Conservation (phyloP, 805 yeast genomes). For the Blastobotrys chiropterorum region DNA sequence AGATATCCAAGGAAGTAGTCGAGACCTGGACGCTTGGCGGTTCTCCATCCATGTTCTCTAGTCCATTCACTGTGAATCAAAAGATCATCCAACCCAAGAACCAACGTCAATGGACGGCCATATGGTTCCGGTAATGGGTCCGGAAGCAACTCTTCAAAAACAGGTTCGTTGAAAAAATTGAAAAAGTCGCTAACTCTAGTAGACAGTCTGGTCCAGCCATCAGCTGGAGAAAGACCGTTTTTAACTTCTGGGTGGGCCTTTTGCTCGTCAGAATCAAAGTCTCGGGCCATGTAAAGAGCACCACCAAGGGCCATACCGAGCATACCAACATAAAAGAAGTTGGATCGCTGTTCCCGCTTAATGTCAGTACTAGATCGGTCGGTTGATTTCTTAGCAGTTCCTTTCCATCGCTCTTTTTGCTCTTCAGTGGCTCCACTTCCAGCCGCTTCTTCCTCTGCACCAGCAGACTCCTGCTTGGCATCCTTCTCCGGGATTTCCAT, state of each 20-base stretch:
- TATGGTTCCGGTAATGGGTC: slow-evolving; percentile 89
- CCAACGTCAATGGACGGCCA: slow-evolving; percentile 87
- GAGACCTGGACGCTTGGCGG: slow-evolving; percentile 97
- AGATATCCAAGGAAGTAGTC: slow-evolving; percentile 94
- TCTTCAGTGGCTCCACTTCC: slow-evolving; percentile 17
- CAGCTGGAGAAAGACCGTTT: slow-evolving; percentile 61
- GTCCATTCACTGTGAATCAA: slow-evolving; percentile 91
- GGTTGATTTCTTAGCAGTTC: slow-evolving; percentile 38
- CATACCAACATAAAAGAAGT: slow-evolving; percentile 57
- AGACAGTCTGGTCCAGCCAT: slow-evolving; percentile 61
- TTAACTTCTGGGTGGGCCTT: slow-evolving; percentile 48
- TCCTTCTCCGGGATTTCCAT: slow-evolving; percentile 42
- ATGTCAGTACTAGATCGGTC: slow-evolving; percentile 32
- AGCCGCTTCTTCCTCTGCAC: slow-evolving; percentile 7
- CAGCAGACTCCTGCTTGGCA: slow-evolving; percentile 8
- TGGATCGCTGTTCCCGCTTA: slow-evolving; percentile 78
- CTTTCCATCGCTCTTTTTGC: slow-evolving; percentile 43
- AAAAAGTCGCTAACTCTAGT: slow-evolving; percentile 71
- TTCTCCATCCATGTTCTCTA: slow-evolving; percentile 91
- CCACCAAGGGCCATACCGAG: slow-evolving; percentile 45
- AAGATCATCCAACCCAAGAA: slow-evolving; percentile 81
- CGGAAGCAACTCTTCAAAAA: slow-evolving; percentile 86
- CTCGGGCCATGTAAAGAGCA: slow-evolving; percentile 64
- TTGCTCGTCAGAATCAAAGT: slow-evolving; percentile 77
- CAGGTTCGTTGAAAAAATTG: slow-evolving; percentile 87